These are phyloP conservation scores for Termitomyces sp. DNA, from an alignment of 768 basidiomycete species.

Conservation along the genomic window DNA sequence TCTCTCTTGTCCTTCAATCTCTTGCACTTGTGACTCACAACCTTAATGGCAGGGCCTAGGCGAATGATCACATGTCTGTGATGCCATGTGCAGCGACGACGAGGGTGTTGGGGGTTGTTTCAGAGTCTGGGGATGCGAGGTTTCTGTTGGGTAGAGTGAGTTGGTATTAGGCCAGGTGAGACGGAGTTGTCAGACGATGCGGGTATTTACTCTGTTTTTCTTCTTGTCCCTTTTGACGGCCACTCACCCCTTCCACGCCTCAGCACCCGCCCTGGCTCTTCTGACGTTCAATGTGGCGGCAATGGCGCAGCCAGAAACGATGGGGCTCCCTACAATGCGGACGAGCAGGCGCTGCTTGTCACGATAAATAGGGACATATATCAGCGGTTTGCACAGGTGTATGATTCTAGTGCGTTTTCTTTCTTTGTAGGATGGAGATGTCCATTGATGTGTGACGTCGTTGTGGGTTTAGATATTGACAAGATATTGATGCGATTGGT, in stretches of 20 bases:
- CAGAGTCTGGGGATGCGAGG: conserved; percentile 71
- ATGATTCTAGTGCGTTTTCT: conserved; percentile 67
- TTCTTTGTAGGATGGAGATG: not conserved
- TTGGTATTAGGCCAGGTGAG: conserved; percentile 73
- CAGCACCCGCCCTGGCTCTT: conserved; percentile 25
- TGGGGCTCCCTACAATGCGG: conserved; percentile 87
- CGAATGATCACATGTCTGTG: too few relatives aligned
- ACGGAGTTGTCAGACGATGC: conserved; percentile 57
- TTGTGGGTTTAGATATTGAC: too few relatives aligned
- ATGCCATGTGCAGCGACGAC: conserved; percentile 66
- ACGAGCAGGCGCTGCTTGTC: conserved; percentile 87
- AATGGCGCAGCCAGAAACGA: conserved; percentile 70
- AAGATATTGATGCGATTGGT: conserved; percentile 82
- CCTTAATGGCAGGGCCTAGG: too few relatives aligned
- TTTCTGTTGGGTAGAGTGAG: too few relatives aligned
- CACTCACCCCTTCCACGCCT: not conserved
- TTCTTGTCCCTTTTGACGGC: not conserved
- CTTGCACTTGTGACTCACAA: too few relatives aligned
- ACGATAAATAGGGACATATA: conserved; percentile 72
- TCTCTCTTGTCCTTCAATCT: too few relatives aligned
- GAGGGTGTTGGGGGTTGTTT: conserved; percentile 54
- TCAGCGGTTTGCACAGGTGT: conserved; percentile 90
- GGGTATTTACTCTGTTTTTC: conserved; percentile 15
- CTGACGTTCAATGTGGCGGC: conserved; percentile 74
- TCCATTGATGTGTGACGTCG: too few relatives aligned